Base-by-base conservation (phyloP, 805 yeast genomes). In the Candida golubevii region DNA sequence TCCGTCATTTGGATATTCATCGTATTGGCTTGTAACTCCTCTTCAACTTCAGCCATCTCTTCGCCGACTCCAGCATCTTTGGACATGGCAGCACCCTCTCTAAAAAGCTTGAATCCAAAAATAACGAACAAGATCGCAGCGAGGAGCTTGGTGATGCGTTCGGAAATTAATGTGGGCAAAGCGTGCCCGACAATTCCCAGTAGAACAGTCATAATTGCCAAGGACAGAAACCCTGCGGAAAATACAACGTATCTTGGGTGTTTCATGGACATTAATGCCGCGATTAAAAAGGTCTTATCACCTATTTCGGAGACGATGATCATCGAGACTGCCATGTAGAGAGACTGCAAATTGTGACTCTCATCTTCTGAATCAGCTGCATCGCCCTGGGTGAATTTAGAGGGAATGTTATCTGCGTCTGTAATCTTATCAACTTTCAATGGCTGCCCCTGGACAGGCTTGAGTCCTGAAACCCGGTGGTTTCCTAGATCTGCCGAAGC, bases 231-330 rank as follows among this genome's bases (percentile, higher is more conserved):
- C 4, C 96, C 93, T 12, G 97, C 82, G 8, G 88, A 72, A 62
- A 93, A 91, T n/a, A 93, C 98, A 38, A 88, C 74, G 58, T 77
- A 57, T 57, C 95, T 77, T 14, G 90, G 79, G 65, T 89, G 83
- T 61, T 88, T 86, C 98, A 93, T 93, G 28, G 98, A 96, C 97
- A 93, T 90, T 52, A 93, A 74, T 1, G 97, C 98, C 31, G 99
- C 97, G 56, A 93, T 88, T 53, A 93, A 75, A 61, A 93, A 93
- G 0, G 99, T 93, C 69, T 93, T 93, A 65, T 93, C 99, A 47
- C 99, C 99, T 47, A 93, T 84, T 65, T 93, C 99, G 27, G 96
- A 86, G n/a, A 89, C 86, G 29, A 87, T 69, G 59, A 93, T 93
- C 99, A 93, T 93, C 12, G 91, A 79, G 30, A 83, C 69, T 1